Base-by-base conservation (phyloP, 2,329 filamentous ascomycete genomes). In the Claviceps pazoutovae region DNA sequence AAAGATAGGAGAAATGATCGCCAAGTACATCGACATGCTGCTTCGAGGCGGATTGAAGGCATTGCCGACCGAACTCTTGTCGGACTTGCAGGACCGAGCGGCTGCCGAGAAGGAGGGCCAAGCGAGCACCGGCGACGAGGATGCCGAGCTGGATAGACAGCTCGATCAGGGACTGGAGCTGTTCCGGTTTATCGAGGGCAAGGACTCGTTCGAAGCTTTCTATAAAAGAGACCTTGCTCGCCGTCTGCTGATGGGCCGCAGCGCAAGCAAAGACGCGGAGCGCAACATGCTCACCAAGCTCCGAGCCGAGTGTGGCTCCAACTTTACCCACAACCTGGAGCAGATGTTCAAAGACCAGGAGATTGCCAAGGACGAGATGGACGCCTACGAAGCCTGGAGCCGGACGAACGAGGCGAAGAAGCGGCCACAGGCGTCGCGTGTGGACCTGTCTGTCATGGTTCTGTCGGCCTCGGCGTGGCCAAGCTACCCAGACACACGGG, bases 261-360 rank as follows among this genome's bases (percentile, higher is more conserved):
- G 89, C 64, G 90, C 91, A 21, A 96, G 88, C 62, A 86, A 91
- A 52, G 93, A 98, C 67, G 91, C 93, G 0, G 94, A 98, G 70
- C 81, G 90, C 56, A 95, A 86, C 68, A 98, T 98, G 93, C 77
- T 98, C 47, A 77, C 86, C 26, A 88, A 94, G 58, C 75, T 98
- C 30, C 91, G 93, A 69, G 86, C 83, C 58, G 93, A 98, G 71
- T 98, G 93, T 63, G 93, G 93, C 41, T 85, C 87, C 14, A 86
- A 81, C 59, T 97, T 98, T 65, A 98, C 93, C 0, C 90, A 95
- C 64, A 98, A 98, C 61, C 75, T 99, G 0, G 94, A 99, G 68
- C 88, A 91, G 56, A 99, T 99, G 93, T 98, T 99, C 74, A 95
- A 95, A 66, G 93, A 99, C 62, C 88, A 97, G 66, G 90, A 96